phyloP scores from a whole-genome alignment of 2,329 filamentous ascomycete genomes.

The Fusarium sublunatum region DNA sequence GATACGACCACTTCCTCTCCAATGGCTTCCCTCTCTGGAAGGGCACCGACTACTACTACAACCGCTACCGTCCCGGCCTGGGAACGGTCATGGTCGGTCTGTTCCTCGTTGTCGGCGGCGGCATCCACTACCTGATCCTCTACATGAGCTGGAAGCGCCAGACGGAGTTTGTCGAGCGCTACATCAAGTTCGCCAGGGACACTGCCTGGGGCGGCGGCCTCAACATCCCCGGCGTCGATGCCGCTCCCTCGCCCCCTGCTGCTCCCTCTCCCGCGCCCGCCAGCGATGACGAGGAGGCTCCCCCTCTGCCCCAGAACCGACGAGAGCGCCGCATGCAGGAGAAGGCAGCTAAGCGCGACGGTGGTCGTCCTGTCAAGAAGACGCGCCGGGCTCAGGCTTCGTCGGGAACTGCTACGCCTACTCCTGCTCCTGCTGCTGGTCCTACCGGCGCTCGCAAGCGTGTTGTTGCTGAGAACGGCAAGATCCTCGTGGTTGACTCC shows the following conservation, averaged over 20 bases:
- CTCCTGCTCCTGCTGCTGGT: constrained; percentile 56
- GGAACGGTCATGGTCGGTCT: constrained; percentile 85
- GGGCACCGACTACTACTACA: constrained; percentile 98
- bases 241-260: constrained; percentile 55
- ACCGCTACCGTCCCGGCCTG: constrained; percentile 88
- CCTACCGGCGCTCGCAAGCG: constrained; percentile 84
- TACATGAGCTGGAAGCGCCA: constrained; percentile 91
- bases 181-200: constrained; percentile 88
- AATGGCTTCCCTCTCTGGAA: constrained; percentile 98
- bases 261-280: constrained; percentile 57
- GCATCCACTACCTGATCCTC: constrained; percentile 85
- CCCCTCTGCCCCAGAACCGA: constrained; percentile 75
- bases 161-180: constrained; percentile 89
- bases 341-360: constrained; percentile 80
- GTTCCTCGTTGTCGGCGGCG: constrained; percentile 85
- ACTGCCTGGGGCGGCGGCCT: constrained; percentile 90
- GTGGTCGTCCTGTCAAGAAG: constrained; percentile 64
- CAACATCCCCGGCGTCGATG: constrained; percentile 75
- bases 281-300: constrained; percentile 62
- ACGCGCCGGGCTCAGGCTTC: constrained; percentile 50
- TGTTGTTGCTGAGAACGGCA: constrained; percentile 93
- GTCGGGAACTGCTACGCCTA: constrained; percentile 62
- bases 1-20: constrained; percentile 92
- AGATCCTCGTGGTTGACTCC: constrained; percentile 91
- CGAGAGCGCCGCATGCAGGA: constrained; percentile 90